phyloP scores from a whole-genome alignment of 2,329 filamentous ascomycete genomes.

The Cercospora zeae-maydis region DNA sequence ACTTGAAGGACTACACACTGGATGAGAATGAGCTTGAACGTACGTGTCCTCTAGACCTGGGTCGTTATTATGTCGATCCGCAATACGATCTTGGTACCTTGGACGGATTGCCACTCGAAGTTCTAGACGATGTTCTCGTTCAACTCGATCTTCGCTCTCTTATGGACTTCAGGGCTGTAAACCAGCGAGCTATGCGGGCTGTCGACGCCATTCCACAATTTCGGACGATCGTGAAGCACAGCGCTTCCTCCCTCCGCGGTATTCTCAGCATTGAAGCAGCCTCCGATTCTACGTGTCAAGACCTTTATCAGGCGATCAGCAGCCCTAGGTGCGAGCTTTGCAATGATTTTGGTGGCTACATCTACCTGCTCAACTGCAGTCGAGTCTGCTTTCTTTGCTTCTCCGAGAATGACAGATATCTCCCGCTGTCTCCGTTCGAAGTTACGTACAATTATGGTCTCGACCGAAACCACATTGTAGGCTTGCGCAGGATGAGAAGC shows the following conservation, averaged over 20 bases:
- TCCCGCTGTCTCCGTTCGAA: slow-evolving; percentile 26
- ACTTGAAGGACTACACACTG: not conserved
- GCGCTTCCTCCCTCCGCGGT: slow-evolving; percentile 35
- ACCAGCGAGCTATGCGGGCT: slow-evolving; percentile 35
- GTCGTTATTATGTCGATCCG: not conserved
- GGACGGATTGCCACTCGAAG: not conserved
- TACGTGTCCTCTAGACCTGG: not conserved
- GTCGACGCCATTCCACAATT: slow-evolving; percentile 41
- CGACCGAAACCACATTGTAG: not conserved
- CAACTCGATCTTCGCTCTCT: slow-evolving; percentile 36
- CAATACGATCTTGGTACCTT: not conserved
- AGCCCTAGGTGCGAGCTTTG: slow-evolving; percentile 30
- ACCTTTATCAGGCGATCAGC: slow-evolving; percentile 37
- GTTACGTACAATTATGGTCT: not conserved
- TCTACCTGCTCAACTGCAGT: slow-evolving; percentile 41
- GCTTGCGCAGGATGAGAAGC: not conserved
- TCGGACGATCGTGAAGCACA: slow-evolving; percentile 33
- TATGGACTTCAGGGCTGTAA: slow-evolving; percentile 38
- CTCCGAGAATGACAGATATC: slow-evolving; percentile 31
- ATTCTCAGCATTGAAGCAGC: slow-evolving; percentile 36
- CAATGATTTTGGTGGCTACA: slow-evolving; percentile 39
- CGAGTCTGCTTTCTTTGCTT: slow-evolving; percentile 44
- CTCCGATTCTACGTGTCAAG: slow-evolving; percentile 28
- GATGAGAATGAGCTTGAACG: not conserved
- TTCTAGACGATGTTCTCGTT: not conserved